Evolutionary conservation across 352 stramenopile genomes (phyloP), one percentile per base, ranked within the genome.

Genomic region (Aphanomyces invadans): DNA sequence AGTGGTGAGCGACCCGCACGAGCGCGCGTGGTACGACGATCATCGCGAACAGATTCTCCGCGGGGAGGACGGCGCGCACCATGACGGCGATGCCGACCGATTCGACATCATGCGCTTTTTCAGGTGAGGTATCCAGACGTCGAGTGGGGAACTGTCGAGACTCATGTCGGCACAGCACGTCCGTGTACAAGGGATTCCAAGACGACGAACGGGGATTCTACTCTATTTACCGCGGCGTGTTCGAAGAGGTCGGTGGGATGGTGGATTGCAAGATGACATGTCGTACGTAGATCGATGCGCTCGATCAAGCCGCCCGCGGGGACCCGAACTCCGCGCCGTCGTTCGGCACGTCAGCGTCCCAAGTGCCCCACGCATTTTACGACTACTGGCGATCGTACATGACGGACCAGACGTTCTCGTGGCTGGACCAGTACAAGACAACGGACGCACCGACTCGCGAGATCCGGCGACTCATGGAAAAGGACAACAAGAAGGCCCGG

Each of bases 21-120:
- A 92, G 70, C 83, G 83, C 72, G 89, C 92, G 74, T 95, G 86
- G 86, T 95, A 95, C 74, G 86, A 95, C 70, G 82, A 95, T 29
- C 86, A 95, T 62, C 80, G 86, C 48, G 86, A 95, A 44, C 83
- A 92, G 70, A 89, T 95, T 74, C 72, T 92, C 38, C 82, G 83
- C n/a, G 78, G 81, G 25, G 83, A 78, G 57, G 81, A 81, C 42
- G 75, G 69, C 55, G 65, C 71, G 1, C 73, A 70, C 17, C 76
- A 75, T 2, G 74, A 64, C 11, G 69, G 55, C 29, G 69, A 68
- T 7, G 74, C 78, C 4, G 38, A 49, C 33, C 38, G 44, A 23
- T 62, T 92, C 29, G 83, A 94, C 31, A 60, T 94, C 39, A 90
- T 89, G 71, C 77, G 76, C 54, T 94, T 86, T 70, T 94, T 94